Base-by-base conservation (phyloP, 805 yeast genomes). In the Candida stauntonica region DNA sequence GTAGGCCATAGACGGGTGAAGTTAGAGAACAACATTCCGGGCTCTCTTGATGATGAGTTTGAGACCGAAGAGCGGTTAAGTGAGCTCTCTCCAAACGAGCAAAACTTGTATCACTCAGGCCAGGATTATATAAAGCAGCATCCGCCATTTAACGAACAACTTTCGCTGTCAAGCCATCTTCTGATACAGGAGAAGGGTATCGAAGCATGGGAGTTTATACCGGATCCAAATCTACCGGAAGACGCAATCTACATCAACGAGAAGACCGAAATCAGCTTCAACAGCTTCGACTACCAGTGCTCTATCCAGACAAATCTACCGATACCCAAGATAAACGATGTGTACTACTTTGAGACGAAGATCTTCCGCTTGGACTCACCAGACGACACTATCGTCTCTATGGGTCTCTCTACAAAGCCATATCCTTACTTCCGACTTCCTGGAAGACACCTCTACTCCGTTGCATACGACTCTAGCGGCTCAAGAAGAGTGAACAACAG, bases 181-280 rank as follows among this genome's bases (percentile, higher is more conserved):
- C 24, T 42, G 7, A 84, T 86, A 17, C 93, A 85, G 54, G 95
- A 87, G 48, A 81, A 81, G 54, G 96, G 94, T 0, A 77, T 87
- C 3, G 64, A 73, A 12, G 95, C 95, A 0, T 86, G 87, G 87
- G 91, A 85, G 52, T 86, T 87, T 57, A 47, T 53, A 16, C 56
- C 60, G 8, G 59, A 58, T 50, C 54, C 64, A 3, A 71, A 69
- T 62, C 60, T 75, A 21, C 72, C 68, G 35, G 70, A 63, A 56
- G 75, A 66, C 50, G 73, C 68, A 50, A 66, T 73, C 44, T 51
- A 70, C 30, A 81, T 86, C n/a, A 64, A 71, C 28, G 77, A 79
- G 51, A 50, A 44, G 26, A 52, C 57, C 1, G 60, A 55, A 26
- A 8, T 51, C 3, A 41, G 31, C 12, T 52, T 52, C 35, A 45